A percentile compares a stretch with the other conserved stretches of the same genome.
Evolutionary conservation across 306 rosid genomes (phyloP).

Genomic region (Cucurbita moschata): DNA sequence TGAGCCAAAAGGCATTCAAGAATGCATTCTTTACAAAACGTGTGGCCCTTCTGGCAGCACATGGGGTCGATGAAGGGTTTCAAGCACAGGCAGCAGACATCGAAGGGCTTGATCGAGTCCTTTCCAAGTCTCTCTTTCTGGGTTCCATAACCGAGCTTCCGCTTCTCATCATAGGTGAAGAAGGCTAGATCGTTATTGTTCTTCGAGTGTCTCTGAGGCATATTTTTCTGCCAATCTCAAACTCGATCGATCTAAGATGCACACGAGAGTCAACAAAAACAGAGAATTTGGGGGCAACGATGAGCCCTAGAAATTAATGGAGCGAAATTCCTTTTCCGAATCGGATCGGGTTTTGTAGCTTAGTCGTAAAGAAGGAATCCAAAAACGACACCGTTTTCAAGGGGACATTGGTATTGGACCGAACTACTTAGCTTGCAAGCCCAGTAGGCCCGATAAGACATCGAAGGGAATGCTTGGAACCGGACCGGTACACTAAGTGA

Average conservation of each 20-base stretch:
- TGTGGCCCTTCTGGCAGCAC: slow-evolving; percentile 84
- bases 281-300: neutral
- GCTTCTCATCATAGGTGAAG: slow-evolving; percentile 98
- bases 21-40: slow-evolving; percentile 84
- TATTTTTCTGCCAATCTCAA: slow-evolving; percentile 9
- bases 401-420: neutral
- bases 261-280: neutral
- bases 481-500: too few species aligned
- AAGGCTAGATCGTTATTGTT: slow-evolving; percentile 96
- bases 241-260: neutral
- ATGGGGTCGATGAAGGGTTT: slow-evolving; percentile 79
- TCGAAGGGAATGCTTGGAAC: too few species aligned
- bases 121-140: slow-evolving; percentile 86
- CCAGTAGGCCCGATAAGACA: too few species aligned
- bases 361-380: neutral
- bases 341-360: neutral
- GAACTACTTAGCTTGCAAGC: too few species aligned
- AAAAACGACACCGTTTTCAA: neutral
- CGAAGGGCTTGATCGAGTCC: slow-evolving; percentile 95
- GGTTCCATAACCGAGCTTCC: slow-evolving; percentile 82
- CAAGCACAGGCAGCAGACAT: slow-evolving; percentile 82
- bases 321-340: neutral
- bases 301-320: neutral
- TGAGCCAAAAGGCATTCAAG: slow-evolving; percentile 74
- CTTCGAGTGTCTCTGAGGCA: slow-evolving; percentile 99